Percentiles rank a stretch among this genome's conserved stretches.
These are phyloP conservation scores for Verticillium nonalfalfae DNA, from an alignment of 2,329 filamentous ascomycete species.

Conservation along the genomic window DNA sequence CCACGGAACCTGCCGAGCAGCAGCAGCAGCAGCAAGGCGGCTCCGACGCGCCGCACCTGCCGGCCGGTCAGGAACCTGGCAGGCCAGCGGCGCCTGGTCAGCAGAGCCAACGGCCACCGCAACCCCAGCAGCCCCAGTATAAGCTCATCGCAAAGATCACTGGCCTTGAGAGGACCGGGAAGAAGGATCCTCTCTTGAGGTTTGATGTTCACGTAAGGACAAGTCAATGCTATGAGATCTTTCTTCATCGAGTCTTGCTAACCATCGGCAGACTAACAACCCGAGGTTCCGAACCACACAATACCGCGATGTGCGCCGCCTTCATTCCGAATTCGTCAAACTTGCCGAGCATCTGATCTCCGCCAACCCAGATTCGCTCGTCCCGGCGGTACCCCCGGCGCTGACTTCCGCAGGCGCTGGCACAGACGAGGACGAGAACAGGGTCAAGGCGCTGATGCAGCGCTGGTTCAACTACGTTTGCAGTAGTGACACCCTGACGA, in stretches of 20 bases:
- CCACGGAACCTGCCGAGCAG: conserved; percentile 4
- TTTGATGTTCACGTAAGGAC: conserved; percentile 90
- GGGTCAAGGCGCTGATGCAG: conserved; percentile 86
- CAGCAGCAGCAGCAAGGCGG: conserved; percentile 12
- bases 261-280: conserved; percentile 77
- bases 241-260: neutral
- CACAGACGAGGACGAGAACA: conserved; percentile 88
- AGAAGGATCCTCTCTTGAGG: conserved; percentile 89
- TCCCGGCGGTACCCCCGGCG: conserved; percentile 92
- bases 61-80: conserved; percentile 15
- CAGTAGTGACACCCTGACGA: conserved; percentile 84
- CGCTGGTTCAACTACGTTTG: conserved; percentile 94
- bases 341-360: conserved; percentile 95
- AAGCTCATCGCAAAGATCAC: conserved; percentile 94
- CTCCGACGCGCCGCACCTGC: conserved; percentile 14
- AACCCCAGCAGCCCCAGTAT: conserved; percentile 59
- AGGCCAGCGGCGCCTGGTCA: conserved; percentile 7
- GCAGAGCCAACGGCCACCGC: conserved; percentile 46
- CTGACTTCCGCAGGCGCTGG: conserved; percentile 89
- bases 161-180: conserved; percentile 82
- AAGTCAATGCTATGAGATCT: neutral
- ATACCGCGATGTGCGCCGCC: conserved; percentile 92
- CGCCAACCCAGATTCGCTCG: conserved; percentile 92
- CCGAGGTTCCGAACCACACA: conserved; percentile 96
- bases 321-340: conserved; percentile 94